Evolutionary conservation across 2,329 filamentous ascomycete genomes (phyloP).

Genomic region (Keithomyces neogunnii): DNA sequence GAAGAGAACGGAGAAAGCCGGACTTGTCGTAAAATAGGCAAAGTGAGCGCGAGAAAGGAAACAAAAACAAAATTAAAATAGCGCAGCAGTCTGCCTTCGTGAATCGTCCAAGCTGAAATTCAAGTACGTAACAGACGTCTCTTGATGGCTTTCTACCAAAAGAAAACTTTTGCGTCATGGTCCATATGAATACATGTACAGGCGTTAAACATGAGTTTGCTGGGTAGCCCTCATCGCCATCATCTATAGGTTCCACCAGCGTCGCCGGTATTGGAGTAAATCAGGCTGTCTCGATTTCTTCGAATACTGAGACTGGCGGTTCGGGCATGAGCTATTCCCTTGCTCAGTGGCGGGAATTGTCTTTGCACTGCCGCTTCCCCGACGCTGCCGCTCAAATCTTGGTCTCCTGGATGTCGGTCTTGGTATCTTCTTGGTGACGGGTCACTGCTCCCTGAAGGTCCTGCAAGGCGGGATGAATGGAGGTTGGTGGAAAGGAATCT

Average conservation of each 20-base stretch:
- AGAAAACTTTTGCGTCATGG: not conserved
- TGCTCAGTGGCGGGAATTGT: conserved; percentile 29
- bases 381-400: conserved; percentile 18
- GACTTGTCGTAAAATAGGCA: not conserved
- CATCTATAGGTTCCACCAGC: conserved; percentile 37
- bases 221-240: conserved; percentile 21
- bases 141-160: not conserved
- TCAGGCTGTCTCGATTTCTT: conserved; percentile 34
- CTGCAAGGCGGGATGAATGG: conserved; percentile 35
- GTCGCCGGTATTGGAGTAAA: conserved; percentile 25
- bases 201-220: conserved; percentile 17
- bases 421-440: conserved; percentile 38
- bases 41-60: conserved; percentile 2
- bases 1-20: conserved; percentile 4
- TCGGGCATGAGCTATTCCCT: conserved; percentile 32
- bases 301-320: conserved; percentile 36
- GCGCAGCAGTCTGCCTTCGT: conserved; percentile 11
- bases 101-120: conserved; percentile 15
- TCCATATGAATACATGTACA: conserved; percentile 11
- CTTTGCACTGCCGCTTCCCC: conserved; percentile 1
- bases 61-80: conserved; percentile 4
- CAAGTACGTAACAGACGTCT: conserved; percentile 7
- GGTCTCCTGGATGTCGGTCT: conserved; percentile 35
- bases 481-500: conserved; percentile 42
- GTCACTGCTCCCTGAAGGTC: conserved; percentile 28